These are phyloP conservation scores for Xerocomus minutiporus DNA, from an alignment of 1,284 basidiomycete species.

Conservation along the genomic window DNA sequence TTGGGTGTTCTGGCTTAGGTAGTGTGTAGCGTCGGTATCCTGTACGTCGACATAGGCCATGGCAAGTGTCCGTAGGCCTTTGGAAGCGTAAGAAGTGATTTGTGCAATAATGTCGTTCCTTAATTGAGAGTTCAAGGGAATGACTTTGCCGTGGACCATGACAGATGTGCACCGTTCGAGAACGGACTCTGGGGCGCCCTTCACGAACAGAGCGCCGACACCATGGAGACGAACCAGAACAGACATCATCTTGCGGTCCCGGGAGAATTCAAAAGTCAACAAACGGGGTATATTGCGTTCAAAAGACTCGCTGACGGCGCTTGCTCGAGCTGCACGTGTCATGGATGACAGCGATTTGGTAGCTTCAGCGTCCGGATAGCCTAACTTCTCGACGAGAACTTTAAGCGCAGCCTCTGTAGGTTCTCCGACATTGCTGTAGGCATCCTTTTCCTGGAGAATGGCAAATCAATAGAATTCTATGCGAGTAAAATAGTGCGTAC, in stretches of 20 bases:
- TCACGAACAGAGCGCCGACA: constrained; percentile 74
- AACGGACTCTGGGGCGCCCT: constrained; percentile 95
- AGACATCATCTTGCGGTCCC: constrained; percentile 99
- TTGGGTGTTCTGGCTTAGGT: constrained; percentile 69
- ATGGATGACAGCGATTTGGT: constrained; percentile 56
- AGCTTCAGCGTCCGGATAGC: constrained; percentile 53
- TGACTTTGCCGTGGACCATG: constrained; percentile 61
- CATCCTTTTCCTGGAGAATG: constrained; percentile 61
- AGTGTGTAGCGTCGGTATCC: constrained; percentile 75
- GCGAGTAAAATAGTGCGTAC: constrained; percentile 42
- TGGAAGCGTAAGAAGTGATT: constrained; percentile 70
- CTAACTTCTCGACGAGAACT: constrained; percentile 89
- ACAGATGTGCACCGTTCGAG: constrained; percentile 82
- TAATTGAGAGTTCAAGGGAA: constrained; percentile 62
- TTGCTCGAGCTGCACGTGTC: constrained; percentile 61
- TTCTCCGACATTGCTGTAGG: constrained; percentile 87
- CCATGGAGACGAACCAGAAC: constrained; percentile 72
- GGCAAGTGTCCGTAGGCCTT: constrained; percentile 88
- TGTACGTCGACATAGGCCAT: constrained; percentile 82
- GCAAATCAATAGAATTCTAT: constrained; percentile 10
- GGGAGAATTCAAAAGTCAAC: constrained; percentile 94
- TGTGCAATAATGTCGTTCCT: constrained; percentile 61
- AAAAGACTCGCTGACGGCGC: constrained; percentile 80
- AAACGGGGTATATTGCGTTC: constrained; percentile 74
- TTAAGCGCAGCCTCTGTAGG: constrained; percentile 95